Evolutionary conservation across 805 yeast genomes (phyloP).

Genomic region (Metschnikowia santaceciliae): DNA sequence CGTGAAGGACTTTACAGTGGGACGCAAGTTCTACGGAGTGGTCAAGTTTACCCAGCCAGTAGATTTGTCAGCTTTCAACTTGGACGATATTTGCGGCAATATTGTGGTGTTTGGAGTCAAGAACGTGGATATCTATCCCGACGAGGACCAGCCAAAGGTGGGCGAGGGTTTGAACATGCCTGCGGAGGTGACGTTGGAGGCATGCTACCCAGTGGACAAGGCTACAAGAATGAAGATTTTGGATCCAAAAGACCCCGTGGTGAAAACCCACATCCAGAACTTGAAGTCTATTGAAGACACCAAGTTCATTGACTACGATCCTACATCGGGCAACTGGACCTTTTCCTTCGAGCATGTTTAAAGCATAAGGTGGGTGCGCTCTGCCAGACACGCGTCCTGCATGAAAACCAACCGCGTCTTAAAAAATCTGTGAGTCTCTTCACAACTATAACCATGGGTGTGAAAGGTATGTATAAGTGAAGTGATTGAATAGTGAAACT

Average conservation of each 20-base stretch:
- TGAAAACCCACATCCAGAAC: slow-evolving; percentile 63
- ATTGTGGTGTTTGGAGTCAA: slow-evolving; percentile 58
- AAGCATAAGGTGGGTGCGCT: neutral
- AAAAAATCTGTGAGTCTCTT: neutral
- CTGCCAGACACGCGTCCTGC: slow-evolving; percentile 11
- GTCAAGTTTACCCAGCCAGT: slow-evolving; percentile 78
- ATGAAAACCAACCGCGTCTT: slow-evolving; percentile 7
- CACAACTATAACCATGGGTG: slow-evolving; percentile 12
- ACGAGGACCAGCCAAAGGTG: slow-evolving; percentile 42
- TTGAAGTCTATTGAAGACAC: slow-evolving; percentile 58
- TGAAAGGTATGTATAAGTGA: slow-evolving; percentile 15
- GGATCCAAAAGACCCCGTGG: slow-evolving; percentile 72
- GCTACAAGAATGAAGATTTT: slow-evolving; percentile 69
- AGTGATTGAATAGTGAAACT: too few species aligned
- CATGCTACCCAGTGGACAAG: slow-evolving; percentile 75
- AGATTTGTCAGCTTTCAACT: slow-evolving; percentile 65
- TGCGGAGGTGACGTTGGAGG: slow-evolving; percentile 67
- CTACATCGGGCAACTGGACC: slow-evolving; percentile 68
- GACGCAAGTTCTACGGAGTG: slow-evolving; percentile 73
- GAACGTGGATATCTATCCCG: slow-evolving; percentile 70
- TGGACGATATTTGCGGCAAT: slow-evolving; percentile 62
- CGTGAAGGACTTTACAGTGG: slow-evolving; percentile 66
- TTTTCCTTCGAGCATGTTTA: slow-evolving; percentile 44
- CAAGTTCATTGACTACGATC: slow-evolving; percentile 72
- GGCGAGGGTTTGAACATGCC: slow-evolving; percentile 86